Evolutionary conservation across 2,329 filamentous ascomycete species (phyloP).

Genomic region (Alternaria sp.): DNA sequence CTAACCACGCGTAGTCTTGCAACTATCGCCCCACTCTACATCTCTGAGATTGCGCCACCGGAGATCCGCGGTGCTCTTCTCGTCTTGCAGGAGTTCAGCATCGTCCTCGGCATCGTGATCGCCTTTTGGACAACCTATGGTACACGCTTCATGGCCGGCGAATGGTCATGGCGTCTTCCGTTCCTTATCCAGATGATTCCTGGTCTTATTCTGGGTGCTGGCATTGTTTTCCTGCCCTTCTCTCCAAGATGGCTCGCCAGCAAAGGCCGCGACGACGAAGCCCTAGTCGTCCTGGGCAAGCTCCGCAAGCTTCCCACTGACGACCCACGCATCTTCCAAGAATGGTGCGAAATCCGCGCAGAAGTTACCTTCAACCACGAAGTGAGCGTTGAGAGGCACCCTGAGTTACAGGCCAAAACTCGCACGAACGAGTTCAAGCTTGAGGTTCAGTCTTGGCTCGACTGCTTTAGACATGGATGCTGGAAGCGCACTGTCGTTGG

Average conservation of each 20-base stretch:
- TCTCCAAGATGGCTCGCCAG: slow-evolving; percentile 63
- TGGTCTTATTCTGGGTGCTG: slow-evolving; percentile 48
- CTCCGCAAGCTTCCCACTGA: slow-evolving; percentile 57
- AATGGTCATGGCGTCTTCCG: slow-evolving; percentile 56
- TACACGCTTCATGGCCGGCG: slow-evolving; percentile 52
- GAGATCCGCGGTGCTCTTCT: slow-evolving; percentile 58
- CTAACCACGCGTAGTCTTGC: slow-evolving; percentile 30
- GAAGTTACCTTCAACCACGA: slow-evolving; percentile 62
- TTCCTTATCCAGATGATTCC: slow-evolving; percentile 56
- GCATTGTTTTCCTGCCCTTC: slow-evolving; percentile 59
- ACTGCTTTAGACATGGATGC: slow-evolving; percentile 56
- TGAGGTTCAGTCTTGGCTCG: slow-evolving; percentile 55
- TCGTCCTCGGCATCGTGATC: slow-evolving; percentile 57
- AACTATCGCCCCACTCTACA: slow-evolving; percentile 60
- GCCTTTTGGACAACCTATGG: slow-evolving; percentile 64
- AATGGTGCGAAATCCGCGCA: slow-evolving; percentile 61
- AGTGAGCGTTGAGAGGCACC: slow-evolving; percentile 49
- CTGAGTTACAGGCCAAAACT: slow-evolving; percentile 36
- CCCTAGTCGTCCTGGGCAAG: slow-evolving; percentile 55
- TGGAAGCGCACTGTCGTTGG: slow-evolving; percentile 53
- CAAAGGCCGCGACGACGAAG: slow-evolving; percentile 54
- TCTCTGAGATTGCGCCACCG: slow-evolving; percentile 59
- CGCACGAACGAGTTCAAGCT: slow-evolving; percentile 50
- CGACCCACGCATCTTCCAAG: slow-evolving; percentile 59
- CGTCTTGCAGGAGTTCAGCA: slow-evolving; percentile 57